phyloP scores from a whole-genome alignment of 2,329 filamentous ascomycete species.

The Aspergillus novofumigatus region DNA sequence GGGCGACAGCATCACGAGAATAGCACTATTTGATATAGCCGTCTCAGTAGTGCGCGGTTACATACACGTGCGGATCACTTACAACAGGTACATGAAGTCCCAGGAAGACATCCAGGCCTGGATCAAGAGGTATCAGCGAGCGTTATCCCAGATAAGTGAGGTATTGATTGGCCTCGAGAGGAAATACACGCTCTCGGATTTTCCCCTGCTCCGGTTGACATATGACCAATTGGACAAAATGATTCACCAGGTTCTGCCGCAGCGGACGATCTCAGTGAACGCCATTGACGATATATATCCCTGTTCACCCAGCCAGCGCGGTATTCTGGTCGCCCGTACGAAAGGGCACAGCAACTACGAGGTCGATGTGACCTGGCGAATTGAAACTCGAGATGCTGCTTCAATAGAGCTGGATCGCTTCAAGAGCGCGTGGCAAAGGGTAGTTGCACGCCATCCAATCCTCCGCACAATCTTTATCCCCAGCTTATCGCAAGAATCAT shows the following conservation, averaged over 20 bases:
- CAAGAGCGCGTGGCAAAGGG: no score
- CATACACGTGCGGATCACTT: conserved; percentile 9
- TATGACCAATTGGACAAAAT: background rate
- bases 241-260: background rate
- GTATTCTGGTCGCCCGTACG: conserved; percentile 18
- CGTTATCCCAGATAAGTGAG: background rate
- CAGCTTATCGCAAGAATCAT: no score
- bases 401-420: no score
- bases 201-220: background rate
- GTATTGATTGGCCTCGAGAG: background rate
- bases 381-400: no score
- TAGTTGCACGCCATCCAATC: no score
- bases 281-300: conserved; percentile 34
- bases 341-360: background rate
- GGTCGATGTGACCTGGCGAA: background rate
- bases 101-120: conserved; percentile 6
- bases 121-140: conserved; percentile 5
- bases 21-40: conserved; percentile 10
- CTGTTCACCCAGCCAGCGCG: conserved; percentile 37
- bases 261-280: background rate
- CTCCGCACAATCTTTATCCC: no score
- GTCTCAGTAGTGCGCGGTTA: conserved; percentile 5
- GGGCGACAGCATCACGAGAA: conserved; percentile 9
- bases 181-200: conserved; percentile 8
- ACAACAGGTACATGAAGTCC: conserved; percentile 8